Evolutionary conservation across 2,329 filamentous ascomycete genomes (phyloP).

Genomic region (Onygena corvina): DNA sequence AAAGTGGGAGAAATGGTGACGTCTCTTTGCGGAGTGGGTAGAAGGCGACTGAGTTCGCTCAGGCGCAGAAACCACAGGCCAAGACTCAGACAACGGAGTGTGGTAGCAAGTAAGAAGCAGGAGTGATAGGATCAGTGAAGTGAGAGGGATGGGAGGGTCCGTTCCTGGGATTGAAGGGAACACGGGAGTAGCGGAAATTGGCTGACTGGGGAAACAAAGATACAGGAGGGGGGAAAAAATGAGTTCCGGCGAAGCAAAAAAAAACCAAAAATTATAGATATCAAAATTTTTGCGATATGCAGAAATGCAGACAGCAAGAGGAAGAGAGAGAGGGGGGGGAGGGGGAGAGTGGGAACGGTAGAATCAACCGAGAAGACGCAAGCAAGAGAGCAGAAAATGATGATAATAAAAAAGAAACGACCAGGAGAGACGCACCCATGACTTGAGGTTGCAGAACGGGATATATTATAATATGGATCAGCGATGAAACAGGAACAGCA

Average conservation of each 20-base stretch:
- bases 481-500: constrained; percentile 13
- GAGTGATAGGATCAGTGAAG: neutral
- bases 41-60: neutral
- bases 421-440: constrained; percentile 16
- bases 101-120: neutral
- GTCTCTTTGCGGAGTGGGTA: constrained; percentile 3
- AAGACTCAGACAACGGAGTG: neutral
- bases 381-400: constrained; percentile 3
- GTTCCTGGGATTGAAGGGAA: neutral
- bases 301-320: neutral
- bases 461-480: constrained; percentile 10
- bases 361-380: constrained; percentile 7
- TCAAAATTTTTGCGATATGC: neutral
- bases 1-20: constrained; percentile 4
- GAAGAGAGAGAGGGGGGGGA: constrained; percentile 1
- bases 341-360: constrained; percentile 6
- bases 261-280: too few species aligned
- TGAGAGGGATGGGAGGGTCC: constrained; percentile 4
- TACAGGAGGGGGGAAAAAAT: constrained; percentile 4
- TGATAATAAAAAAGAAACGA: constrained; percentile 9
- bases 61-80: neutral
- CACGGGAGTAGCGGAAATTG: constrained; percentile 4
- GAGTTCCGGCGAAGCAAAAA: neutral
- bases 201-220: constrained; percentile 5
- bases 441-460: constrained; percentile 11